These are phyloP conservation scores for Musa itinerans DNA, from an alignment of 176 grass and related monocot species.

Conservation along the genomic window DNA sequence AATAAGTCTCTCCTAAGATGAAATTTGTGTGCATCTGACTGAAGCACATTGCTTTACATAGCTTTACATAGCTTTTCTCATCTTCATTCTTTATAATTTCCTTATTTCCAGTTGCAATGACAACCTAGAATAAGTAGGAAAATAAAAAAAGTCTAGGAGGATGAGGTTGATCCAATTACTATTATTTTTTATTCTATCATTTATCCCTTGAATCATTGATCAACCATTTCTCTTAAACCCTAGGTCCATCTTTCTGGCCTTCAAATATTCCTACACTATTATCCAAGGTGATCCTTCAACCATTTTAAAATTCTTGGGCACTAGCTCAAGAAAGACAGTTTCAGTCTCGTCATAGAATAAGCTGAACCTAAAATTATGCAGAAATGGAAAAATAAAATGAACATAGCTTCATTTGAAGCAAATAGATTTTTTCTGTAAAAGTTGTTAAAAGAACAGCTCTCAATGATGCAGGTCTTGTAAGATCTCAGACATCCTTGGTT, in stretches of 20 bases:
- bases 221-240: too few species aligned
- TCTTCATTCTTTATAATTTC: neutral
- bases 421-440: neutral
- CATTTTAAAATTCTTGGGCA: too few species aligned
- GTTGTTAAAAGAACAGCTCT: constrained; percentile 5
- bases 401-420: neutral
- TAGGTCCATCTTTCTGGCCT: too few species aligned
- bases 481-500: constrained; percentile 11
- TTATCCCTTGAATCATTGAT: neutral
- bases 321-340: too few species aligned
- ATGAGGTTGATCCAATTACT: neutral
- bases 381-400: neutral
- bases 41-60: neutral
- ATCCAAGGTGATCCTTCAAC: too few species aligned
- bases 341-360: neutral
- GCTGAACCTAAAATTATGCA: neutral
- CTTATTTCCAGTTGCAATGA: neutral
- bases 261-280: too few species aligned
- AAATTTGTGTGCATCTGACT: neutral
- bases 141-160: neutral
- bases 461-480: neutral
- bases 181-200: neutral
- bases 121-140: neutral
- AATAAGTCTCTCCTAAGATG: neutral
- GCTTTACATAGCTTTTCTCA: neutral